Evolutionary conservation across 257 asterid species (phyloP).

Genomic region (Verbena officinalis): DNA sequence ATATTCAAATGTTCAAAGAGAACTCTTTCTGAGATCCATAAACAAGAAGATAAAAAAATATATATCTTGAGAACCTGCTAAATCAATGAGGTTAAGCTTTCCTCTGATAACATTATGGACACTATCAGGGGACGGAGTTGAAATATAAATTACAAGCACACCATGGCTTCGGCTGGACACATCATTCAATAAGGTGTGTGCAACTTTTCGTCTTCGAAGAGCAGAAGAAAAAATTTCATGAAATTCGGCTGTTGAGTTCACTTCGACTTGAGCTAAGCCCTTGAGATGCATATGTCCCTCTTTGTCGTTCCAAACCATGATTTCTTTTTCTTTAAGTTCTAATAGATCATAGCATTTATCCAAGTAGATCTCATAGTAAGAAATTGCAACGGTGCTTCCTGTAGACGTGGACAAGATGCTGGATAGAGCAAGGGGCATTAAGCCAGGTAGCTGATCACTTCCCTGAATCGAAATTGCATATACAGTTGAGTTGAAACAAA

Average conservation of each 20-base stretch:
- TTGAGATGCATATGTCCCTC: conserved; percentile 75
- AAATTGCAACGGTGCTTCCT: conserved; percentile 47
- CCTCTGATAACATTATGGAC: conserved; percentile 46
- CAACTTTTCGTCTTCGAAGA: conserved; percentile 75
- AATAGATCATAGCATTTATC: conserved; percentile 84
- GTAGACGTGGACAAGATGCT: conserved; percentile 49
- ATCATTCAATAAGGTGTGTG: conserved; percentile 71
- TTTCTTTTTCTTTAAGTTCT: conserved; percentile 71
- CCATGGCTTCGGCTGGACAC: conserved; percentile 95
- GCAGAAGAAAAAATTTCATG: conserved; percentile 65
- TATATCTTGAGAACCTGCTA: conserved; percentile 67
- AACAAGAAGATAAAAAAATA: background rate
- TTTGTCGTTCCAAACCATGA: conserved; percentile 64
- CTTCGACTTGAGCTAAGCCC: conserved; percentile 69
- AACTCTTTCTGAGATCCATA: conserved; percentile 9
- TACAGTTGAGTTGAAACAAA: background rate
- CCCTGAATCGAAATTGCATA: conserved; percentile 58
- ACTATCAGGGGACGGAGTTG: conserved; percentile 44
- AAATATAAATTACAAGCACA: conserved; percentile 57
- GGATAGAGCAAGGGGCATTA: conserved; percentile 72
- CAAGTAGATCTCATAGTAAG: conserved; percentile 87
- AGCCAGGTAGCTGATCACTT: conserved; percentile 69
- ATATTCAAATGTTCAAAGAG: conserved; percentile 14
- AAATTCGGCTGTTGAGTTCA: conserved; percentile 53
- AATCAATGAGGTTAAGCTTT: conserved; percentile 87